phyloP scores from a whole-genome alignment of 192 early-diverging fungal species.

The Dispira simplex region DNA sequence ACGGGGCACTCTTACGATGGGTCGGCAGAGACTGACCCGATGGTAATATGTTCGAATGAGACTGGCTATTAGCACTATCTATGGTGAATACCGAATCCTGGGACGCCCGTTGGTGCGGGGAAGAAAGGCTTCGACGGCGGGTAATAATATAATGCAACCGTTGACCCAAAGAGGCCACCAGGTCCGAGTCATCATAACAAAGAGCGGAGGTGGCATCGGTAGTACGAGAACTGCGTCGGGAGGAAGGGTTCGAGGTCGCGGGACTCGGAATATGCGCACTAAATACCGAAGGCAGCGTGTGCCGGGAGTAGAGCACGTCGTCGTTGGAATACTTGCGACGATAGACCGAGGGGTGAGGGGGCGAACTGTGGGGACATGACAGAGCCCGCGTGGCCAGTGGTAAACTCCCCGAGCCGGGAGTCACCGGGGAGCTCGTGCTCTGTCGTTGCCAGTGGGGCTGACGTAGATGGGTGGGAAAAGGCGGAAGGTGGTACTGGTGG shows the following conservation, averaged over 20 bases:
- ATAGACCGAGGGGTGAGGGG: not conserved
- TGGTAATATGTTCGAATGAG: not conserved
- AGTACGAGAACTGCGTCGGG: slow-evolving; percentile 4
- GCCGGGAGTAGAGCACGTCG: slow-evolving; percentile 10
- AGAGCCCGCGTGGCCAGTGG: not conserved
- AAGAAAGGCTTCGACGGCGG: slow-evolving; percentile 2
- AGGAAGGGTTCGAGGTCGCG: not conserved
- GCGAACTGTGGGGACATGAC: not conserved
- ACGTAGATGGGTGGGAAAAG: too few species aligned
- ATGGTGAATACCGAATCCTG: slow-evolving; percentile 3
- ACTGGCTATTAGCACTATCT: not conserved
- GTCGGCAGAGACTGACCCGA: not conserved
- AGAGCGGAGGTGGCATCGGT: not conserved
- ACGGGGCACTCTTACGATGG: not conserved
- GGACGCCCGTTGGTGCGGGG: not conserved
- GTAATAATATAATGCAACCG: not conserved
- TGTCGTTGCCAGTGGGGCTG: too few species aligned
- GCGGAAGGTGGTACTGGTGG: too few species aligned
- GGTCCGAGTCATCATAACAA: not conserved
- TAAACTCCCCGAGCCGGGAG: too few species aligned
- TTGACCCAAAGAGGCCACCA: not conserved
- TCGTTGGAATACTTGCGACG: slow-evolving; percentile 11
- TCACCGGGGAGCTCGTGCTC: too few species aligned
- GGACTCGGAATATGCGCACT: not conserved
- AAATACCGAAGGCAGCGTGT: not conserved